Evolutionary conservation across 176 grass and related monocot species (phyloP).

Genomic region (Musa beccarii): DNA sequence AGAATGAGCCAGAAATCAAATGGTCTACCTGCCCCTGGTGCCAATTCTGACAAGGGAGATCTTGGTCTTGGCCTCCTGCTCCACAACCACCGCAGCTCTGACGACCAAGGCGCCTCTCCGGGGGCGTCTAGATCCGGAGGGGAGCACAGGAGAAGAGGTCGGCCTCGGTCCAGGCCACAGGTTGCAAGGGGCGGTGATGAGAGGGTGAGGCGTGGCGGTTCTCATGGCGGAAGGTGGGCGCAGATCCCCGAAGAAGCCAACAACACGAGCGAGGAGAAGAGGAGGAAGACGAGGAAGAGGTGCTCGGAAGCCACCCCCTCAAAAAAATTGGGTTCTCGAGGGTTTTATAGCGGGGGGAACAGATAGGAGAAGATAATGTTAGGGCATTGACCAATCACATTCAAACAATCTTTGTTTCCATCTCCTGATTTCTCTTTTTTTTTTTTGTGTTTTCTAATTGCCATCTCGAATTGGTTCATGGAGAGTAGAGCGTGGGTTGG

Average conservation of each 20-base stretch:
- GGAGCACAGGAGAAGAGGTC: conserved; percentile 20
- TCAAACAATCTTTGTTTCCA: too few species aligned
- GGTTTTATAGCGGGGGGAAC: conserved; percentile 11
- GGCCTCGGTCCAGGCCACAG: conserved; percentile 11
- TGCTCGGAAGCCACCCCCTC: not conserved
- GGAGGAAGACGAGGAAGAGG: not conserved
- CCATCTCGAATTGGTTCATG: too few species aligned
- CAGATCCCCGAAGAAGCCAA: not conserved
- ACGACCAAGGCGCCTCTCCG: conserved; percentile 27
- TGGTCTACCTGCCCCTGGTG: conserved; percentile 73
- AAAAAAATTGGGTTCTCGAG: not conserved
- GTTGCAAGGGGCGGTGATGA: conserved; percentile 35
- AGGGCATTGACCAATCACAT: conserved; percentile 51
- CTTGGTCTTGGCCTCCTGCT: conserved; percentile 66
- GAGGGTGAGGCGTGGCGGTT: conserved; percentile 31
- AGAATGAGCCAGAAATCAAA: not conserved
- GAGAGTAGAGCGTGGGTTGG: too few species aligned
- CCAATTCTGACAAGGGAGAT: conserved; percentile 84
- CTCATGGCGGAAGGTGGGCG: conserved; percentile 22
- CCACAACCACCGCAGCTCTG: conserved; percentile 55
- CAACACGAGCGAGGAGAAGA: not conserved
- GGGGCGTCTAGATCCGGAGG: not conserved
- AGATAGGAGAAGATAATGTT: conserved; percentile 53
- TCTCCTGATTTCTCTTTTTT: too few species aligned
- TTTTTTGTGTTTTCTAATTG: not conserved